phyloP scores from a whole-genome alignment of 2,329 filamentous ascomycete species.

The Scleromitrula shiraiana region DNA sequence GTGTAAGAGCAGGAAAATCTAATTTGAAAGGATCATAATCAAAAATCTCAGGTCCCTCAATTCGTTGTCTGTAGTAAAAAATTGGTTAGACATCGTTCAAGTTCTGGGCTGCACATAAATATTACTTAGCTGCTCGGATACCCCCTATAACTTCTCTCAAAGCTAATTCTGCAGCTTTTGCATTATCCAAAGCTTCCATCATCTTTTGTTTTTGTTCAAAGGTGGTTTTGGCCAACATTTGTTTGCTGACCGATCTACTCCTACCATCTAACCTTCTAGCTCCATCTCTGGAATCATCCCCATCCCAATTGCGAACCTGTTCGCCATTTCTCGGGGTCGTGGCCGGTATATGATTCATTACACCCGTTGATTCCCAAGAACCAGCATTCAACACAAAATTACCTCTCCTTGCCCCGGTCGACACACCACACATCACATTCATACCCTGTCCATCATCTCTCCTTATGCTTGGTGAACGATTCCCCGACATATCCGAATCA shows the following conservation, averaged over 20 bases:
- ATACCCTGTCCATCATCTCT: slow-evolving; percentile 30
- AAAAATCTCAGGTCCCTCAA: slow-evolving; percentile 51
- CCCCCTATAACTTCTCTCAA: slow-evolving; percentile 75
- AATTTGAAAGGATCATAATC: slow-evolving; percentile 81
- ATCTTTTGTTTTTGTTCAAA: slow-evolving; percentile 56
- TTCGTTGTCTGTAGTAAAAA: slow-evolving; percentile 40
- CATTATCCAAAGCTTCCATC: slow-evolving; percentile 68
- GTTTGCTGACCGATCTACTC: slow-evolving; percentile 39
- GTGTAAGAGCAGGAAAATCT: slow-evolving; percentile 76
- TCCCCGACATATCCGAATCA: slow-evolving; percentile 27
- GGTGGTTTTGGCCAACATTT: slow-evolving; percentile 42
- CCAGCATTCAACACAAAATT: slow-evolving; percentile 34
- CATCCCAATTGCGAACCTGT: slow-evolving; percentile 31
- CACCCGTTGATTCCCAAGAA: slow-evolving; percentile 69
- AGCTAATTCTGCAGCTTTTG: slow-evolving; percentile 75
- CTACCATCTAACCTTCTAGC: slow-evolving; percentile 27
- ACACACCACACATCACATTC: slow-evolving; percentile 29
- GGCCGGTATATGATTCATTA: slow-evolving; percentile 65
- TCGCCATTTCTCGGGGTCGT: slow-evolving; percentile 39
- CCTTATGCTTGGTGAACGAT: slow-evolving; percentile 26
- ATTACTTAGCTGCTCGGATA: slow-evolving; percentile 74
- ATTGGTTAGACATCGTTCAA: not conserved
- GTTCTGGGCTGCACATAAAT: slow-evolving; percentile 24
- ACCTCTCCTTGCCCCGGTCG: slow-evolving; percentile 15
- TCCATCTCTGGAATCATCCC: slow-evolving; percentile 29